Evolutionary conservation across 2,329 filamentous ascomycete genomes (phyloP).

Genomic region (Cryoendolithus antarcticus): DNA sequence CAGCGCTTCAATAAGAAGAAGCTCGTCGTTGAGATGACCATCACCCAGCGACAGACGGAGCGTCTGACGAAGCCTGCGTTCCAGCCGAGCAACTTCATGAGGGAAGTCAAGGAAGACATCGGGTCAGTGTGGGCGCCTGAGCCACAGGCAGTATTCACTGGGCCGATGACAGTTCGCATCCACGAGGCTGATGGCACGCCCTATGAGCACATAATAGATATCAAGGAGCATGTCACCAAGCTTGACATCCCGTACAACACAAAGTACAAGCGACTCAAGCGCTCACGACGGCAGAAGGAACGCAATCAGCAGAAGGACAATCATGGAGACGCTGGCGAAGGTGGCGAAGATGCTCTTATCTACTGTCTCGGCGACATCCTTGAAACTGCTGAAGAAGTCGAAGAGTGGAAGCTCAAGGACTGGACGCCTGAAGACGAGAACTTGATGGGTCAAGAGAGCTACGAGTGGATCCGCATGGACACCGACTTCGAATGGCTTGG

Average conservation of each 20-base stretch:
- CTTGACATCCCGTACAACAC: conserved; percentile 98
- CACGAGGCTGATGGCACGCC: conserved; percentile 97
- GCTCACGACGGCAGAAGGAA: conserved; percentile 72
- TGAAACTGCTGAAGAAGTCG: conserved; percentile 66
- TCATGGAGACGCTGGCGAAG: conserved; percentile 38
- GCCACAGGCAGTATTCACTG: conserved; percentile 61
- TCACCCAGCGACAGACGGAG: conserved; percentile 60
- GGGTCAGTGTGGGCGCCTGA: conserved; percentile 54
- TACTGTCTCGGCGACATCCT: conserved; percentile 90
- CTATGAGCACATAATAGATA: conserved; percentile 95
- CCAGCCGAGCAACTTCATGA: conserved; percentile 64
- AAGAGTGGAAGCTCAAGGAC: conserved; percentile 73
- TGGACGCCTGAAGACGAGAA: conserved; percentile 87
- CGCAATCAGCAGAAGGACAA: conserved; percentile 35
- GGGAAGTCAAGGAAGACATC: conserved; percentile 71
- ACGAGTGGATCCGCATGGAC: conserved; percentile 97
- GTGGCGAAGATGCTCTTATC: conserved; percentile 63
- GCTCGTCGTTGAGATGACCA: conserved; percentile 81
- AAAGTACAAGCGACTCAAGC: conserved; percentile 94
- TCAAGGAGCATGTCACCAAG: conserved; percentile 72
- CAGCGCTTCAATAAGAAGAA: conserved; percentile 98
- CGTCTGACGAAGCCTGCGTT: conserved; percentile 48
- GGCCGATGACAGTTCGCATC: conserved; percentile 94
- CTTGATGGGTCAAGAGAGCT: conserved; percentile 89
- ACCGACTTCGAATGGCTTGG: conserved; percentile 98